These are phyloP conservation scores for Hypoxylon sp. DNA, from an alignment of 2,329 filamentous ascomycete species.

Conservation along the genomic window DNA sequence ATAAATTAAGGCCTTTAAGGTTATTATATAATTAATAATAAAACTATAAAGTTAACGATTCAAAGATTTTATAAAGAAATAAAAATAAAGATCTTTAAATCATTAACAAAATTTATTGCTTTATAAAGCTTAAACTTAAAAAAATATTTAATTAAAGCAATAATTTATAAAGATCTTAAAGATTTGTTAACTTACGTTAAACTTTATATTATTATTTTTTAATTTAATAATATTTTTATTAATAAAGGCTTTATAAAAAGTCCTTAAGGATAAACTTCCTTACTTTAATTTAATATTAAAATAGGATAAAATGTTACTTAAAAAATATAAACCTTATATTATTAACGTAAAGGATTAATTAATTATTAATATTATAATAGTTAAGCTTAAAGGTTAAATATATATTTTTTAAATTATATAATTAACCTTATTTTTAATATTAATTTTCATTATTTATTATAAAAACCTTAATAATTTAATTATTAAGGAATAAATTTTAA, in stretches of 20 bases:
- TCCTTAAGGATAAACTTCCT: not conserved
- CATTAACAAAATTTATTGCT: slow-evolving; percentile 4
- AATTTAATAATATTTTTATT: slow-evolving; percentile 11
- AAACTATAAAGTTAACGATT: not conserved
- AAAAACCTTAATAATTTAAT: slow-evolving; percentile 1
- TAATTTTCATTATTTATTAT: slow-evolving; percentile 16
- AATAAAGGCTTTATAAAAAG: slow-evolving; percentile 13
- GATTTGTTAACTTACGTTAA: slow-evolving; percentile 1
- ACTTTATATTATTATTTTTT: slow-evolving; percentile 12
- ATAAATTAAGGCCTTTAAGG: not conserved
- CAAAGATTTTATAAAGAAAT: not conserved
- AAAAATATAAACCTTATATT: slow-evolving; percentile 10
- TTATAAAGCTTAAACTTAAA: not conserved
- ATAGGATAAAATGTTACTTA: slow-evolving; percentile 2
- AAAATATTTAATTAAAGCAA: not conserved
- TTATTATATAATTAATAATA: slow-evolving; percentile 6
- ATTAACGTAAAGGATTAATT: slow-evolving; percentile 12
- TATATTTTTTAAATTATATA: not conserved
- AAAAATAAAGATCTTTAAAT: not conserved
- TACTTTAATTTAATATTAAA: slow-evolving; percentile 1
- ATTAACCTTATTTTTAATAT: not conserved
- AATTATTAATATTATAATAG: slow-evolving; percentile 2
- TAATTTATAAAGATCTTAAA: slow-evolving; percentile 12
- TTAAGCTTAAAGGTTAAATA: no score
- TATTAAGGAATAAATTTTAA: slow-evolving; percentile 5